Evolutionary conservation across 306 rosid genomes (phyloP), one percentile per base, ranked within the genome.

Genomic region (Trifolium repens): DNA sequence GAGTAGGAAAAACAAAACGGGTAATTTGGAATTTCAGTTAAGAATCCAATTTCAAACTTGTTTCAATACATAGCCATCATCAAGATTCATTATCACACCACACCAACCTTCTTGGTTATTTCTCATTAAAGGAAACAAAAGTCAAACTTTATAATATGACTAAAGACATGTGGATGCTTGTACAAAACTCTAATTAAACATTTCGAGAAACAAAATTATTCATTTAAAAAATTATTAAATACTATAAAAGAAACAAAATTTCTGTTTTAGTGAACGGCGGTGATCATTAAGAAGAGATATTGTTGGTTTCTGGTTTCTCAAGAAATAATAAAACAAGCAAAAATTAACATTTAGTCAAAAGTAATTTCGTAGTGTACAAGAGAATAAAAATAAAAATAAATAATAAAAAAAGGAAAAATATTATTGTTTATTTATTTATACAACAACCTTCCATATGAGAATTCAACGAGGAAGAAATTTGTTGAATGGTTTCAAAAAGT

Each of bases 141-240:
- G 82, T 72, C 76, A 83, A 74, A 78, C 50, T 62, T 67, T 16
- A 42, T 14, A 32, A 7, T 37, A 14, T 68, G 68, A 61, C 65
- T 24, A 9, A n/a, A 26, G 54, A 13, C 74, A 76, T 7, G 52
- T 75, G 19, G 39, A 30, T 8, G 52, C 4, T 64, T 16, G 5
- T 40, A 8, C 26, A 58, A 58, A 67, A 26, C 43, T 62, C 78
- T 2, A 19, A 11, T 80, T 50, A 5, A 69, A 60, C 72, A 40
- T 8, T 16, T 72, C 16, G 1, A 54, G 22, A 1, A n/a, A 14
- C 5, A 4, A 37, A 70, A 32, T 7, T 34, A 2, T 8, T 7
- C 9, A 9, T 37, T 35, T 22, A 22, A 57, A 16, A 76, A 8
- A 26, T 34, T 1, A 9, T 1, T n/a, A 73, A 13, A 50, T 10